Base-by-base conservation (phyloP, 2,329 filamentous ascomycete genomes). In the Talaromyces amestolkiae region DNA sequence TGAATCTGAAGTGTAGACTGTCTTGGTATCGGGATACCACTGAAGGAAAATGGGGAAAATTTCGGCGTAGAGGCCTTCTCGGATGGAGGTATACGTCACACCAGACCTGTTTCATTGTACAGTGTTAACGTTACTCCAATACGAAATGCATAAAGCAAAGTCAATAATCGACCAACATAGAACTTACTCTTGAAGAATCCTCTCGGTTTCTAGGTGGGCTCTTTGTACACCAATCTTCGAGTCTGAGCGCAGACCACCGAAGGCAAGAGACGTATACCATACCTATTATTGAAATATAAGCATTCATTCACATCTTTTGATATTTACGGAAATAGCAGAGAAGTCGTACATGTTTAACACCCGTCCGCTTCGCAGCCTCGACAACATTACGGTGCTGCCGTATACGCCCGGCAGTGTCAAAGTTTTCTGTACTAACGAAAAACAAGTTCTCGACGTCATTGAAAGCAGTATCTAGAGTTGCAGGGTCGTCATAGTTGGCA, bases 231-330 rank as follows among this genome's bases (percentile, higher is more conserved):
- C 80, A 0, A 84, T 83, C 56, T 74, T 74, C 33, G 76, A 76
- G 43, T 79, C 70, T 17, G 77, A 76, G 13, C 64, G 58, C n/a
- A 77, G 71, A 3, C 83, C 82, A 1, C 80, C 86, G 70, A 87
- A 87, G 3, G 81, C 86, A 2, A 89, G 80, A 17, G 84, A 87
- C 7, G 84, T 84, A 76, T 89, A 89, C 75, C 84, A 85, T 3
- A 77, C 71, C 76, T 78, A 58, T 19, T 10, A 13, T 22, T 17
- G n/a, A 19, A 22, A 2, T 11, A 39, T 58, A 9, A 58, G 33
- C 33, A 24, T 19, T n/a, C 19, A 2, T 7, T n/a, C n/a, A 9
- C 37, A 22, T 7, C 39, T 4, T 41, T 4, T 41, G n/a, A 41
- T 11, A 5, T n/a, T 19, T 22, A 9, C 41, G 11, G 8, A 10